phyloP scores from a whole-genome alignment of 257 asterid genomes.

The Apocynum venetum region DNA sequence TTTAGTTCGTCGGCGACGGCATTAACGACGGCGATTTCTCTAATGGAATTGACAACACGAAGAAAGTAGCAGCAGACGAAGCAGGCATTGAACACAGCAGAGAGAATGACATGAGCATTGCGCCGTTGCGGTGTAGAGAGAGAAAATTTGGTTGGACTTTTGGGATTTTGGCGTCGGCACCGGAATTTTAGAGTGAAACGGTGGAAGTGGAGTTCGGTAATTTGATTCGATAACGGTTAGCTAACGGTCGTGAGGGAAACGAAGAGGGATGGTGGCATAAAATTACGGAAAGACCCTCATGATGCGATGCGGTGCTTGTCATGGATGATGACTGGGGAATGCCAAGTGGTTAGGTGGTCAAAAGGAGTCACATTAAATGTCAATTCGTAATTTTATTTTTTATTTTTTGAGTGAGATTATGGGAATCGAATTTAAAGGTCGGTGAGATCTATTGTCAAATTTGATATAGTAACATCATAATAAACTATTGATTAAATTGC shows the following conservation, averaged over 20 bases:
- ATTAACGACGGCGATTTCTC: constrained; percentile 21
- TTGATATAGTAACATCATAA: too few relatives aligned
- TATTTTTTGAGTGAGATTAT: too few relatives aligned
- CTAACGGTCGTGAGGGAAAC: not conserved
- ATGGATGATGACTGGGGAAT: too few relatives aligned
- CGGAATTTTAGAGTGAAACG: not conserved
- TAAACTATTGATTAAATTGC: too few relatives aligned
- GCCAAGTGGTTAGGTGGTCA: too few relatives aligned
- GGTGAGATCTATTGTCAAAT: too few relatives aligned
- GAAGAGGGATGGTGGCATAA: constrained; percentile 8
- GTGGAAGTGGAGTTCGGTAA: not conserved
- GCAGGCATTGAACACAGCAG: constrained; percentile 1
- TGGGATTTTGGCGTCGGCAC: not conserved
- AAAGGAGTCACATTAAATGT: too few relatives aligned
- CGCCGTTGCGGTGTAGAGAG: not conserved
- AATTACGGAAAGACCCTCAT: constrained; percentile 18
- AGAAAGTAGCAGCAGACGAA: constrained; percentile 2
- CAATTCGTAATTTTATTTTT: too few relatives aligned
- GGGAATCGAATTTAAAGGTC: too few relatives aligned
- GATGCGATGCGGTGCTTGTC: constrained; percentile 2
- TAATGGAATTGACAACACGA: not conserved
- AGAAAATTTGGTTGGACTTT: not conserved
- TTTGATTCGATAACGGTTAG: not conserved
- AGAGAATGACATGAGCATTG: not conserved
- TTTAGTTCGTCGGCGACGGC: constrained; percentile 24